These are phyloP conservation scores for Hevea brasiliensis DNA, from an alignment of 345 rosid genomes.

Conservation along the genomic window DNA sequence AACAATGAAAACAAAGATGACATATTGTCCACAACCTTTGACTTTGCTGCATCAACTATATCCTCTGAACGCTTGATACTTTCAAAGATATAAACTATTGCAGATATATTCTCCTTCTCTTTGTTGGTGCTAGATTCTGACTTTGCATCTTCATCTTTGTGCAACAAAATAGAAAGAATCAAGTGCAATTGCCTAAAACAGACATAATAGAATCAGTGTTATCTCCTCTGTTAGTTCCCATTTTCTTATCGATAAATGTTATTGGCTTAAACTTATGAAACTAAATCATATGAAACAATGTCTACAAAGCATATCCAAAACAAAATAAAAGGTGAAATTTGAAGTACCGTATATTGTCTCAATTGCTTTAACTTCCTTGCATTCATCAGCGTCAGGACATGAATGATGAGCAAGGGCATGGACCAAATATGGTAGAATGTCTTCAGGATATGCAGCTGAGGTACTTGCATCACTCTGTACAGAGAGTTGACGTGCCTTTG, in stretches of 20 bases:
- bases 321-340: conserved; percentile 8
- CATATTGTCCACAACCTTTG: conserved; percentile 58
- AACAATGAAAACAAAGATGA: conserved; percentile 4
- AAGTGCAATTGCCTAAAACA: conserved; percentile 71
- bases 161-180: conserved; percentile 61
- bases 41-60: conserved; percentile 60
- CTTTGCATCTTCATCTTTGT: conserved; percentile 80
- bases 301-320: conserved; percentile 13
- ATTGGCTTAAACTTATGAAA: neutral
- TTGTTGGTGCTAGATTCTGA: conserved; percentile 54
- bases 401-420: conserved; percentile 85
- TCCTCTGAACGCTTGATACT: conserved; percentile 78
- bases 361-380: conserved; percentile 82
- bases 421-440: conserved; percentile 67
- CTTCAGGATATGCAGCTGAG: conserved; percentile 55
- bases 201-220: conserved; percentile 5
- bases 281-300: neutral
- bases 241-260: neutral
- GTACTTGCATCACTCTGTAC: conserved; percentile 63
- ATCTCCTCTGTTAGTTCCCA: neutral
- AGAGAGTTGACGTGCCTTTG: conserved; percentile 69
- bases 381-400: conserved; percentile 71
- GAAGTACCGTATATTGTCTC: conserved; percentile 72
- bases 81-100: conserved; percentile 50
- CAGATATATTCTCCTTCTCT: conserved; percentile 59